Evolutionary conservation across 2,329 filamentous ascomycete genomes (phyloP), one percentile per base, ranked within the genome.

Genomic region (Ophiostoma sp.): DNA sequence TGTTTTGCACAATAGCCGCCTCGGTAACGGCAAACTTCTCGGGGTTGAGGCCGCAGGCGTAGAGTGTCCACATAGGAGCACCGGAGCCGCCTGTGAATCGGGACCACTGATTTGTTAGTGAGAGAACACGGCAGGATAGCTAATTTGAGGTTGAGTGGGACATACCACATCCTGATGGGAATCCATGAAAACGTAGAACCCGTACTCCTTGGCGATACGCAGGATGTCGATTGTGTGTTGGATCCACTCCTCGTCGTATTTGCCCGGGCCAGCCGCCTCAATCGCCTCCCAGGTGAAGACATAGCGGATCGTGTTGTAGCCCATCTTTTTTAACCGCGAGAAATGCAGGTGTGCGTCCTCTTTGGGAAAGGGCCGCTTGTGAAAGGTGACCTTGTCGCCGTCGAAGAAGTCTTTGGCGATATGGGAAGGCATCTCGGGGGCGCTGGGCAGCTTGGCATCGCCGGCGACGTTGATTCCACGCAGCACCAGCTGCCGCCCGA

Each of bases 211-310:
- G 50, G 95, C 95, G 76, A 94, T 86, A 73, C 94, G 88, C 77
- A 99, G 83, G 12, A 97, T 86, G 52, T 93, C 88, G 76, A 99
- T 94, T 0, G 96, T 99, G 80, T 97, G 94, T 77, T 93, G 87
- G 76, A 98, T 95, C 88, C 93, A 99, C 75, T 93, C 91, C 80
- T 99, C 94, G 78, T 99, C 97, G 81, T 98, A 99, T 79, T 89
- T 91, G 0, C 95, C 94, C 0, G 97, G 96, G 0, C 95, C 95
- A 0, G 90, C 91, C 74, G 96, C 92, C 83, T 99, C 96, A 80
- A 99, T 92, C n/a, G 96, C 95, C 82, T 99, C 96, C 96, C 96
- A 99, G 0, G 96, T 98, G 80, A 98, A 99, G 77, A 99, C 86
- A 82, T 99, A 99, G 80, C 96, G 89, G 77, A 99, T 95, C 0